These are phyloP conservation scores for Colletotrichum sp. DNA, from an alignment of 2,329 filamentous ascomycete genomes.

Conservation along the genomic window DNA sequence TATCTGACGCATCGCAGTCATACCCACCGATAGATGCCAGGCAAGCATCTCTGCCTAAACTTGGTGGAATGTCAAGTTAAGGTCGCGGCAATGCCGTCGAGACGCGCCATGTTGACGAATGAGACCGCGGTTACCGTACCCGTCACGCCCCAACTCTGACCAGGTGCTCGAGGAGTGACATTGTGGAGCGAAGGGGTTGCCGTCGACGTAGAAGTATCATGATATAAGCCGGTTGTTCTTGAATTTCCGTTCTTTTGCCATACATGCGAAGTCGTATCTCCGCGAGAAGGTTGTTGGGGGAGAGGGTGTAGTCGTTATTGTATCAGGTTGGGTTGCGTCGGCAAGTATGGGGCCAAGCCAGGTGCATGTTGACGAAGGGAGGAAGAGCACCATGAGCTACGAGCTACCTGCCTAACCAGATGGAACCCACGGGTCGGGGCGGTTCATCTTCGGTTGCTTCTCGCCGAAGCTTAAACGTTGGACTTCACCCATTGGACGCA, in stretches of 20 bases:
- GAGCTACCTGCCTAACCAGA: background rate
- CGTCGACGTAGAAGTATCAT: background rate
- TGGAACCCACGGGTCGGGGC: background rate
- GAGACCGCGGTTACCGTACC: background rate
- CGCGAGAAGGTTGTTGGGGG: background rate
- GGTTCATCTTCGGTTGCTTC: background rate
- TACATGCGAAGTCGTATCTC: background rate
- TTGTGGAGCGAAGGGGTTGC: background rate
- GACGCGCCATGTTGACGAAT: background rate
- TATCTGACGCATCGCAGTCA: background rate
- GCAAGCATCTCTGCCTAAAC: background rate
- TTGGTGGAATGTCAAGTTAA: background rate
- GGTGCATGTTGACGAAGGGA: background rate
- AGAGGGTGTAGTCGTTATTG: background rate
- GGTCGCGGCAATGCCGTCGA: background rate
- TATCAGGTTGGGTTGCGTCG: background rate
- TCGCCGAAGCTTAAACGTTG: background rate
- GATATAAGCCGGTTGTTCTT: background rate
- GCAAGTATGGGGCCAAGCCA: background rate
- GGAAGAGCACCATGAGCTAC: background rate
- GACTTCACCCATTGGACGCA: background rate
- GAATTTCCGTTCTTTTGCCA: background rate
- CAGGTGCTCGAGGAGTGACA: background rate
- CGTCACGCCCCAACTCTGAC: background rate
- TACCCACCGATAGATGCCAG: background rate